Percentiles rank a stretch among this genome's conserved stretches.
Evolutionary conservation across 1,139 yeast genomes (phyloP).

Genomic region (Saccharomyces hybrid): DNA sequence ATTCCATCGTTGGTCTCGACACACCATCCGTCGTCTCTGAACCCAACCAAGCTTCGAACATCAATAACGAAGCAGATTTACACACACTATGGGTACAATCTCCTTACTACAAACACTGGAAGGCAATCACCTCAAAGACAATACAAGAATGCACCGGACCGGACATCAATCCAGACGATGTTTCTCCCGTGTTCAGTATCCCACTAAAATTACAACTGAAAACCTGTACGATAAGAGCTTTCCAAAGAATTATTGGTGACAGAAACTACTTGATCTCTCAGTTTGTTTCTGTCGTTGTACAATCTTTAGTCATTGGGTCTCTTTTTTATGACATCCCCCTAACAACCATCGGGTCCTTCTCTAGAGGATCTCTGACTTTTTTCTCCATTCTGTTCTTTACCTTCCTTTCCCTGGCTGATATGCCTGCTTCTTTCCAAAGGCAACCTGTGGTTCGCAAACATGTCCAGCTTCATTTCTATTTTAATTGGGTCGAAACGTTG

Average conservation of each 20-base stretch:
- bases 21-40: not conserved
- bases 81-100: slow-evolving; percentile 56
- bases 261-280: slow-evolving; percentile 39
- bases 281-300: slow-evolving; percentile 39
- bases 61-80: slow-evolving; percentile 58
- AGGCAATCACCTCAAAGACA: slow-evolving; percentile 33
- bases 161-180: slow-evolving; percentile 35
- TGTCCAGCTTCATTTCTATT: slow-evolving; percentile 42
- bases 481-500: slow-evolving; percentile 44
- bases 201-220: slow-evolving; percentile 37
- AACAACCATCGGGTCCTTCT: slow-evolving; percentile 41
- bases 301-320: slow-evolving; percentile 45
- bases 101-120: slow-evolving; percentile 38
- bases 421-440: slow-evolving; percentile 40
- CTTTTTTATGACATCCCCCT: slow-evolving; percentile 41
- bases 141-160: slow-evolving; percentile 23
- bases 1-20: not conserved
- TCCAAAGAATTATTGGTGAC: slow-evolving; percentile 42
- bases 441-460: slow-evolving; percentile 45
- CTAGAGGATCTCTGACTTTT: slow-evolving; percentile 47
- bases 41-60: slow-evolving; percentile 40
- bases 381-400: slow-evolving; percentile 44
- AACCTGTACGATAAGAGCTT: slow-evolving; percentile 38
- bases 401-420: slow-evolving; percentile 43
- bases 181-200: slow-evolving; percentile 33